Conservation (phyloP, 1,284 basidiomycete species). For the Ceraceosorus guamensis region DNA sequence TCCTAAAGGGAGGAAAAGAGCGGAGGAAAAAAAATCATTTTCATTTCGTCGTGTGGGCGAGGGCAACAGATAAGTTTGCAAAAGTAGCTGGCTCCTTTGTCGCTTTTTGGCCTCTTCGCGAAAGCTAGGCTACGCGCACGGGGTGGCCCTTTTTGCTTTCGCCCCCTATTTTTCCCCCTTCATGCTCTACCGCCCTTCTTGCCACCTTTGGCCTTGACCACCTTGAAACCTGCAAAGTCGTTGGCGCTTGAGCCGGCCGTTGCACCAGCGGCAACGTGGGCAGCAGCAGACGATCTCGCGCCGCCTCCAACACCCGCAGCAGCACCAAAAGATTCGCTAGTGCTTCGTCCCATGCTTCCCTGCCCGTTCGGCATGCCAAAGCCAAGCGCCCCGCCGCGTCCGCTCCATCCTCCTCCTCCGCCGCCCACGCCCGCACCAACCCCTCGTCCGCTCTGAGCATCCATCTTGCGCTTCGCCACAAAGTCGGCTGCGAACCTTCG, state of each 20-base stretch:
- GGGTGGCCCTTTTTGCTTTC: too few relatives aligned
- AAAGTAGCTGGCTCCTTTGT: too few relatives aligned
- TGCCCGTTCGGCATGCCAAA: not conserved
- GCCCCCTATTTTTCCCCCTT: too few relatives aligned
- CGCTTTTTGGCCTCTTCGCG: too few relatives aligned
- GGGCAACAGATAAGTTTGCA: too few relatives aligned
- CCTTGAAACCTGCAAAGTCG: constrained; percentile 25
- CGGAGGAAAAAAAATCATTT: too few relatives aligned
- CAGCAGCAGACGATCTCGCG: constrained; percentile 5
- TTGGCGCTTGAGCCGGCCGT: not conserved
- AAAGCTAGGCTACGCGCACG: too few relatives aligned
- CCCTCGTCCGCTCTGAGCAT: constrained; percentile 18
- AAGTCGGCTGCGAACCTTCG: constrained; percentile 88
- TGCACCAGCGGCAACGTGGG: not conserved
- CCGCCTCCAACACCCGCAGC: not conserved
- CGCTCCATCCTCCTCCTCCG: too few relatives aligned
- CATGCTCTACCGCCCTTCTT: constrained; percentile 13
- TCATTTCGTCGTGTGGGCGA: too few relatives aligned
- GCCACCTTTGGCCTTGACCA: constrained; percentile 31
- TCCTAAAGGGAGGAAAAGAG: too few relatives aligned
- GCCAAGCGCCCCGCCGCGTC: not conserved
- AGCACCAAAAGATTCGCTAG: not conserved
- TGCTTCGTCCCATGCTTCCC: not conserved
- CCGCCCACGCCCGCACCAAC: not conserved
- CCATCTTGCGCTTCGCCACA: constrained; percentile 67